Evolutionary conservation across 2,329 filamentous ascomycete genomes (phyloP).

Genomic region (Fusarium haematococcum): DNA sequence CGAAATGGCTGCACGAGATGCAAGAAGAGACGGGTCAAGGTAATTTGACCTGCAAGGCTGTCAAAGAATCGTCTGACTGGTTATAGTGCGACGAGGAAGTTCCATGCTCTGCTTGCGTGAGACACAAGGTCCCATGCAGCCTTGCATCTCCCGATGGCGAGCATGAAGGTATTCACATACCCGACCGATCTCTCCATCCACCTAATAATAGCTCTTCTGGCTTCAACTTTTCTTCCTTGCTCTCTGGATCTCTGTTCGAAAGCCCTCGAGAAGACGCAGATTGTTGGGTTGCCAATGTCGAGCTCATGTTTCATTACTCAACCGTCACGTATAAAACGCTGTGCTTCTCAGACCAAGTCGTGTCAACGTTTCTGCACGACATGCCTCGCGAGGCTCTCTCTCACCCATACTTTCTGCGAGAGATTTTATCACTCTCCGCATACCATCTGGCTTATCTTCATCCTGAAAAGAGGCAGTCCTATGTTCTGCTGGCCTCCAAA

Average conservation of each 20-base stretch:
- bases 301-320: constrained; percentile 36
- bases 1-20: constrained; percentile 30
- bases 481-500: constrained; percentile 26
- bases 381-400: constrained; percentile 26
- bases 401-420: constrained; percentile 30
- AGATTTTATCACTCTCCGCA: constrained; percentile 30
- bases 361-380: constrained; percentile 16
- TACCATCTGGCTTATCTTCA: constrained; percentile 32
- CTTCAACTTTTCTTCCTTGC: constrained; percentile 10
- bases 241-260: constrained; percentile 9
- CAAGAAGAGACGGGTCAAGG: constrained; percentile 32
- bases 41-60: background rate
- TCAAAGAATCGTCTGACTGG: background rate
- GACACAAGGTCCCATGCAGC: constrained; percentile 26
- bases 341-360: constrained; percentile 15
- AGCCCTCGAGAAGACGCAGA: constrained; percentile 12
- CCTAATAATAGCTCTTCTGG: constrained; percentile 2
- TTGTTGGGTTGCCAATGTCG: constrained; percentile 22
- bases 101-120: constrained; percentile 24
- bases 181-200: constrained; percentile 8
- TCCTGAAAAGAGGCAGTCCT: constrained; percentile 8
- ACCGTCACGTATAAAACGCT: constrained; percentile 34
- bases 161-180: background rate
- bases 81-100: constrained; percentile 23
- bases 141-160: constrained; percentile 3